A percentile compares a stretch with the other conserved stretches of the same genome.
These are phyloP conservation scores for Pelargonium myrrhifolium DNA, from an alignment of 441 rosid genomes.

Conservation along the genomic window DNA sequence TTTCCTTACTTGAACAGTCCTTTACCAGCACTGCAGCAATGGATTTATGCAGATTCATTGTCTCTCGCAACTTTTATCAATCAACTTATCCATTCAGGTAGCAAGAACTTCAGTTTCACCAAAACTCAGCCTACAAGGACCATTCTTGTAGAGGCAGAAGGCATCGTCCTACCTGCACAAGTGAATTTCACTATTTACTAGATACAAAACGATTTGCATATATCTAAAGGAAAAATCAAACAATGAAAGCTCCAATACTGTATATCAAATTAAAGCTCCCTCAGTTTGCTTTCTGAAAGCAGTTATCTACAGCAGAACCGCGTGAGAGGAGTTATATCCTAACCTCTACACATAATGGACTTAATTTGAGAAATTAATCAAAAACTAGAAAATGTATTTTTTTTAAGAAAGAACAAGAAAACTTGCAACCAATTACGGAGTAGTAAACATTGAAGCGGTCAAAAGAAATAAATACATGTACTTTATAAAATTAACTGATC, in stretches of 20 bases:
- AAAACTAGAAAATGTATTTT: too few relatives aligned
- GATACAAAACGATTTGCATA: not conserved
- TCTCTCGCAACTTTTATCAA: not conserved
- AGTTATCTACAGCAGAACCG: not conserved
- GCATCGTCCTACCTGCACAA: not conserved
- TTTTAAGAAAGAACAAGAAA: too few relatives aligned
- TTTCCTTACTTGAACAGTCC: not conserved
- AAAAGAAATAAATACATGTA: not conserved
- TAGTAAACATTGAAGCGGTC: not conserved
- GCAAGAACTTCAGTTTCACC: not conserved
- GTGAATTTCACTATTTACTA: not conserved
- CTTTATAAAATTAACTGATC: not conserved
- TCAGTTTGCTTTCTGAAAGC: not conserved
- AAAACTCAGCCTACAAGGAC: not conserved
- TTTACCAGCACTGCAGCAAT: not conserved
- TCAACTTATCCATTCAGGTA: not conserved
- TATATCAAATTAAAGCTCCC: not conserved
- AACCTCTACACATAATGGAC: not conserved
- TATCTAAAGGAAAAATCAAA: not conserved
- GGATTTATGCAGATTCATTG: not conserved
- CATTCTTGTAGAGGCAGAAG: not conserved
- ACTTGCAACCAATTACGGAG: too few relatives aligned
- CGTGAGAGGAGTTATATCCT: not conserved
- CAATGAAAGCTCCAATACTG: not conserved
- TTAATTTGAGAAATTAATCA: too few relatives aligned